A percentile compares a stretch with the other conserved stretches of the same genome.
Evolutionary conservation across 768 basidiomycete species (phyloP).

Genomic region (Botryobasidium botryosum): DNA sequence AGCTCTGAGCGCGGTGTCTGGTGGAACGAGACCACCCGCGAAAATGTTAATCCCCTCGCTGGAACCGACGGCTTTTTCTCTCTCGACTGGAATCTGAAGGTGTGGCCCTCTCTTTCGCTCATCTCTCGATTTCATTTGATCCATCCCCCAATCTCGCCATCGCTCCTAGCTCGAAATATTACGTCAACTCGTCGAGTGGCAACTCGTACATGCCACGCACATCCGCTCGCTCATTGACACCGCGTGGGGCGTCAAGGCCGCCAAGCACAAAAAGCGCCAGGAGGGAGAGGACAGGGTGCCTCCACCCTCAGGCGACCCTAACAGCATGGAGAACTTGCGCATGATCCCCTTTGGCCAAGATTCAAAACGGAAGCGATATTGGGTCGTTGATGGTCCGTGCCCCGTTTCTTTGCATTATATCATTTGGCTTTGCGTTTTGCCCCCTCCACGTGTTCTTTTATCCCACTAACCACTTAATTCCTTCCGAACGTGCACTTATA

Average conservation of each 20-base stretch:
- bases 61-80: slow-evolving; percentile 61
- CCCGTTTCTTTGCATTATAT: slow-evolving; percentile 16
- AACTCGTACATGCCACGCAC: slow-evolving; percentile 48
- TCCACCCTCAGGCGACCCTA: slow-evolving; percentile 39
- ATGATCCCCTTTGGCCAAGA: slow-evolving; percentile 67
- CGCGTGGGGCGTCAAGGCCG: slow-evolving; percentile 72
- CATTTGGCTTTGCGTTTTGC: background rate
- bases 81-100: slow-evolving; percentile 71
- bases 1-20: slow-evolving; percentile 40
- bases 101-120: slow-evolving; percentile 25
- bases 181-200: slow-evolving; percentile 72
- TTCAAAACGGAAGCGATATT: slow-evolving; percentile 56
- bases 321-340: slow-evolving; percentile 46
- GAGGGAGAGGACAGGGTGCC: slow-evolving; percentile 29
- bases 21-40: slow-evolving; percentile 53
- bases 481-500: background rate
- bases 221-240: slow-evolving; percentile 62
- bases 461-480: background rate
- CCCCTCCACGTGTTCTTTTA: background rate
- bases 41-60: slow-evolving; percentile 60
- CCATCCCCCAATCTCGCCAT: slow-evolving; percentile 15
- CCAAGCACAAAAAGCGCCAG: slow-evolving; percentile 72
- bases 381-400: slow-evolving; percentile 80
- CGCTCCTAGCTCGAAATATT: slow-evolving; percentile 53
- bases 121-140: slow-evolving; percentile 12